These are phyloP conservation scores for Echites panduratus DNA, from an alignment of 257 asterid species.

Conservation along the genomic window DNA sequence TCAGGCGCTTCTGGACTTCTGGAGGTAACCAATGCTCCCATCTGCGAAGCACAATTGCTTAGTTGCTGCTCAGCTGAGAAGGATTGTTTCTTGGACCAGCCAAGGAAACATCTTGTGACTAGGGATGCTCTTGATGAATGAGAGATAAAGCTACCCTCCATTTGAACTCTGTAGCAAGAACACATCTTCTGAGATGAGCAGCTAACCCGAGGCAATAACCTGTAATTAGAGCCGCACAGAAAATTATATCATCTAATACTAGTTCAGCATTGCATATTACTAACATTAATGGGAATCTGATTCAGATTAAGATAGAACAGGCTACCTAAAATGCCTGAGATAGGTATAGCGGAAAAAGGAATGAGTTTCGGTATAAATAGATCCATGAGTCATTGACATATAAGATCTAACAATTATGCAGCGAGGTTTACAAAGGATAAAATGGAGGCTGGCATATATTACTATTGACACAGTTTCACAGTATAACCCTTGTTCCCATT, in stretches of 20 bases:
- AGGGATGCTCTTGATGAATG: conserved; percentile 34
- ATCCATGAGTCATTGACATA: background rate
- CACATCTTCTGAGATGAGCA: conserved; percentile 39
- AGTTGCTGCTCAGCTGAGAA: conserved; percentile 21
- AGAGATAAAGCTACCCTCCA: conserved; percentile 40
- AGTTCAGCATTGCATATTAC: background rate
- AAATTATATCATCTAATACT: background rate
- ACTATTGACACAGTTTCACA: background rate
- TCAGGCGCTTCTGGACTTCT: conserved; percentile 42
- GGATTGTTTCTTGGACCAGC: conserved; percentile 40
- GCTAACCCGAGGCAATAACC: conserved; percentile 52
- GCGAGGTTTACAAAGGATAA: background rate
- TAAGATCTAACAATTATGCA: background rate
- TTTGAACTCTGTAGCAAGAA: conserved; percentile 48
- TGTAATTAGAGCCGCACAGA: conserved; percentile 11
- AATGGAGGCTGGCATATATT: background rate
- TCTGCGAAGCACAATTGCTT: conserved; percentile 27
- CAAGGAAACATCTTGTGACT: conserved; percentile 34
- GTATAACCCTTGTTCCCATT: background rate
- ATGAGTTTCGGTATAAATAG: background rate
- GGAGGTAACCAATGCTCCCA: conserved; percentile 56
- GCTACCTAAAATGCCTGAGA: background rate
- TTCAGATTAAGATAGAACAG: background rate
- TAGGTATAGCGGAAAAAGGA: background rate
- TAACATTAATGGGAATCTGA: background rate